Evolutionary conservation across 2,329 filamentous ascomycete species (phyloP).

Genomic region (Pseudocercospora ulei): DNA sequence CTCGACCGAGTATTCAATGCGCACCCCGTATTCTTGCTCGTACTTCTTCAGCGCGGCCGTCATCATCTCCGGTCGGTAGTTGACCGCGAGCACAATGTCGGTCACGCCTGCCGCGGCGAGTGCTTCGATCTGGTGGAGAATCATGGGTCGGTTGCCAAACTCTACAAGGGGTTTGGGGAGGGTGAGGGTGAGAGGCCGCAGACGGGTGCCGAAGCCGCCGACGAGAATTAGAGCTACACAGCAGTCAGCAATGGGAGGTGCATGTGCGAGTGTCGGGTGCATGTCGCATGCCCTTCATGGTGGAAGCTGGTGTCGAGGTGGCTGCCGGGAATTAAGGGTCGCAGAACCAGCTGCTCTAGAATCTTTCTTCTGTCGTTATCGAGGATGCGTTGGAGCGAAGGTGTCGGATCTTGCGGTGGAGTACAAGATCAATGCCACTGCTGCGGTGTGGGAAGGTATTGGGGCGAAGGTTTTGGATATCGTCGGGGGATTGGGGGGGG

Average conservation of each 20-base stretch:
- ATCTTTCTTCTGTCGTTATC: conserved; percentile 7
- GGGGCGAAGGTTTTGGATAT: too few relatives aligned
- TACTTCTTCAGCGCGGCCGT: conserved; percentile 90
- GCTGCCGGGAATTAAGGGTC: conserved; percentile 11
- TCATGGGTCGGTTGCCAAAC: conserved; percentile 99
- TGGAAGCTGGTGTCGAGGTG: conserved; percentile 14
- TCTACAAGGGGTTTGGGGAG: conserved; percentile 96
- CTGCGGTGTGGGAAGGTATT: too few relatives aligned
- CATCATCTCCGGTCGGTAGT: conserved; percentile 98
- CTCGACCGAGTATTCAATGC: conserved; percentile 95
- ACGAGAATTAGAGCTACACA: conserved; percentile 86
- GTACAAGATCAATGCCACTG: conserved; percentile 28
- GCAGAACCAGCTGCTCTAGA: conserved; percentile 17
- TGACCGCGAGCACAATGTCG: conserved; percentile 95
- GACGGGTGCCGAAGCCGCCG: conserved; percentile 95
- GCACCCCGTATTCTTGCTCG: conserved; percentile 82
- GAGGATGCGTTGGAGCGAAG: conserved; percentile 14
- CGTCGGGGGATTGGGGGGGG: too few relatives aligned
- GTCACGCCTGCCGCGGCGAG: conserved; percentile 88
- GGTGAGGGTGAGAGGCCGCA: conserved; percentile 91
- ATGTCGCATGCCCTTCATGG: conserved; percentile 24
- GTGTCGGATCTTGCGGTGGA: conserved; percentile 30
- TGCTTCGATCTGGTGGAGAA: conserved; percentile 93
- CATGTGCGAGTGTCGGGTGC: conserved; percentile 2
- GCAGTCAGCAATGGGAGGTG: conserved; percentile 18